phyloP scores from a whole-genome alignment of 129 eudicot genomes.

The Logfia minima region DNA sequence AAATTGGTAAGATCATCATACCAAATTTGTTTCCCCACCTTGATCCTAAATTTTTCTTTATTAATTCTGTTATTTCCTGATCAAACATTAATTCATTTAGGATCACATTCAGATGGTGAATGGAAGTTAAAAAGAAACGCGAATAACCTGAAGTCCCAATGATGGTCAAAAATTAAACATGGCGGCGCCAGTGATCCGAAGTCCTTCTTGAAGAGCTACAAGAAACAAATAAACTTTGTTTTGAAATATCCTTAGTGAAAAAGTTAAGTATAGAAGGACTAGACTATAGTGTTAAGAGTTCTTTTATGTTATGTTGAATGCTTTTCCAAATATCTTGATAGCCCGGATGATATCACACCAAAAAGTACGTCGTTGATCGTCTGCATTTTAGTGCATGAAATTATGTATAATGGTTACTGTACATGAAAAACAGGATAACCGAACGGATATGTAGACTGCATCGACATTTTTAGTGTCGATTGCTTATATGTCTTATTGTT shows the following conservation, averaged over 20 bases:
- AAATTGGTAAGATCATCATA: slow-evolving; percentile 58
- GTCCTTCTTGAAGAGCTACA: slow-evolving; percentile 54
- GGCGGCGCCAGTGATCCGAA: slow-evolving; percentile 67
- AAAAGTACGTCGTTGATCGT: slow-evolving; percentile 82
- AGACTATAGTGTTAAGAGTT: background rate
- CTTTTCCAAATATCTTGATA: slow-evolving; percentile 65
- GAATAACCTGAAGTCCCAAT: slow-evolving; percentile 61
- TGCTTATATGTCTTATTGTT: too few species aligned
- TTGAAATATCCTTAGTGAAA: background rate
- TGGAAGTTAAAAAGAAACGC: background rate
- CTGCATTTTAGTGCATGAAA: slow-evolving; percentile 42
- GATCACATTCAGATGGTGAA: background rate
- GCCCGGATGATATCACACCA: slow-evolving; percentile 73
- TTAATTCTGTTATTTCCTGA: slow-evolving; percentile 61
- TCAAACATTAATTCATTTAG: background rate
- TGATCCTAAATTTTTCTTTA: slow-evolving; percentile 40
- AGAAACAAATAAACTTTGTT: background rate
- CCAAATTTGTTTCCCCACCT: slow-evolving; percentile 86
- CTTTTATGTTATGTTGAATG: slow-evolving; percentile 54
- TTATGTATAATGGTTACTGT: background rate
- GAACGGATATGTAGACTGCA: too few species aligned
- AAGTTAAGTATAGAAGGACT: background rate
- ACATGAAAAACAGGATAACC: too few species aligned
- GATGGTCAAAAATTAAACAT: slow-evolving; percentile 72
- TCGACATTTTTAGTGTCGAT: too few species aligned